Conservation (phyloP, 495 filamentous ascomycete species). For the Podospora pseudopauciseta region DNA sequence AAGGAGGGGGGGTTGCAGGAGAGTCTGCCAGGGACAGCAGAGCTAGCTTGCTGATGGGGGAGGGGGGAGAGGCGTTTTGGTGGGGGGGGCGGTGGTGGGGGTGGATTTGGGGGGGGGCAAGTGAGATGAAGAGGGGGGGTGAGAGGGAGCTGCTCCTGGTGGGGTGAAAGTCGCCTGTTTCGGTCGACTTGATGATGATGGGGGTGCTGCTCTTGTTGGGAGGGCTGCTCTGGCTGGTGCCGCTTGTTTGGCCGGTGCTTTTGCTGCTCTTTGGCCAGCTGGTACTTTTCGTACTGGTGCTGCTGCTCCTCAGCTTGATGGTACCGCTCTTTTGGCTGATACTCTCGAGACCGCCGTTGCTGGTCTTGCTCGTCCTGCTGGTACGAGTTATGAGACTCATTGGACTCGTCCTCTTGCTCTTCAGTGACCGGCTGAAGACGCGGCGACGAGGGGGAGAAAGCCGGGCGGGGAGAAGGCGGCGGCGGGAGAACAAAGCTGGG, state of each 20-base stretch:
- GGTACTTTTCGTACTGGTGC: too few species aligned
- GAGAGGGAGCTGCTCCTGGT: background rate
- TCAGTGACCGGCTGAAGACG: background rate
- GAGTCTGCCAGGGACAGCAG: background rate
- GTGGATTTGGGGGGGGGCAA: background rate
- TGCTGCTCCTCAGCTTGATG: background rate
- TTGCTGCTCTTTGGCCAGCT: too few species aligned
- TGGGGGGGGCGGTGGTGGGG: background rate
- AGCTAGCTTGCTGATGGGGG: too few species aligned
- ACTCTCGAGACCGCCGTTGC: background rate
- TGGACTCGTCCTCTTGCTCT: background rate
- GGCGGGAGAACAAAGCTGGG: background rate
- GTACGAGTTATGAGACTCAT: background rate
- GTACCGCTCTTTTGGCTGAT: background rate
- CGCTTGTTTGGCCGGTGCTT: background rate
- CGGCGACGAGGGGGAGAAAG: background rate
- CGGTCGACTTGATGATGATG: background rate
- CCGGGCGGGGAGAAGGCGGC: background rate
- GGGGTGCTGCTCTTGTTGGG: background rate
- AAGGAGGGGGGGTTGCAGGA: background rate
- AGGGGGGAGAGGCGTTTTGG: background rate
- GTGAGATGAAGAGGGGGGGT: background rate
- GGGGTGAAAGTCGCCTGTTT: background rate
- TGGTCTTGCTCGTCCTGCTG: background rate
- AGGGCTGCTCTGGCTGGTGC: background rate